Conservation (phyloP, 768 basidiomycete genomes). For the Clathrus columnatus region DNA sequence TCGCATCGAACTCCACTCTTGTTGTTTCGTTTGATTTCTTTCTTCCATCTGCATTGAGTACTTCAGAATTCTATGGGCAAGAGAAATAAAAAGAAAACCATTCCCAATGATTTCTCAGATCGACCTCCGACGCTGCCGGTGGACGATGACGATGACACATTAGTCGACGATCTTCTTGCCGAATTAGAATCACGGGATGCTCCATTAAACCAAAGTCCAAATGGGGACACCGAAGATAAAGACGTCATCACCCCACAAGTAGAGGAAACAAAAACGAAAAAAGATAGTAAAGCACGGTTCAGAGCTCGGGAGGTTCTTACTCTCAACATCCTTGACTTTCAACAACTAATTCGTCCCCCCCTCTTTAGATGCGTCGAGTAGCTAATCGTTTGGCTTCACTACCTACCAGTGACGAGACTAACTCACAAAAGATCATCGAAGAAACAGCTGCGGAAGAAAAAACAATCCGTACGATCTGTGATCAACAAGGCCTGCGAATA, state of each 20-base stretch:
- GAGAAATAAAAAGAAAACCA: slow-evolving; percentile 43
- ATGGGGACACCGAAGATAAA: slow-evolving; percentile 41
- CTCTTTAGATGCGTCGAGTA: slow-evolving; percentile 58
- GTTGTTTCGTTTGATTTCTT: no score
- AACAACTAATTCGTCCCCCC: neutral
- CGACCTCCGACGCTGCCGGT: slow-evolving; percentile 23
- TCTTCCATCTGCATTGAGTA: neutral
- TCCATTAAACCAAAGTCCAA: slow-evolving; percentile 37
- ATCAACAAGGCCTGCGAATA: slow-evolving; percentile 54
- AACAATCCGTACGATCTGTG: slow-evolving; percentile 55
- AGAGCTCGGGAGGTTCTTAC: slow-evolving; percentile 60
- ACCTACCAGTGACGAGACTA: slow-evolving; percentile 45
- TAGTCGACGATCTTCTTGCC: slow-evolving; percentile 68
- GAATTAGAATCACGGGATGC: slow-evolving; percentile 63
- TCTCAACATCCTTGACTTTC: neutral
- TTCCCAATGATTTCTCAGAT: slow-evolving; percentile 18
- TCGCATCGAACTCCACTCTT: no score
- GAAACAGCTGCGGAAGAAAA: slow-evolving; percentile 63
- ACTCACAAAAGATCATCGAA: slow-evolving; percentile 48
- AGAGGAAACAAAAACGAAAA: slow-evolving; percentile 30
- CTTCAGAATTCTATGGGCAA: slow-evolving; percentile 39
- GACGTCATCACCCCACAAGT: slow-evolving; percentile 23
- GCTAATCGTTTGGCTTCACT: slow-evolving; percentile 50
- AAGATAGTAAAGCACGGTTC: slow-evolving; percentile 55
- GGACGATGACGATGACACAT: slow-evolving; percentile 35